Evolutionary conservation across 352 stramenopile species (phyloP).

Genomic region (Globisporangium barbulae): DNA sequence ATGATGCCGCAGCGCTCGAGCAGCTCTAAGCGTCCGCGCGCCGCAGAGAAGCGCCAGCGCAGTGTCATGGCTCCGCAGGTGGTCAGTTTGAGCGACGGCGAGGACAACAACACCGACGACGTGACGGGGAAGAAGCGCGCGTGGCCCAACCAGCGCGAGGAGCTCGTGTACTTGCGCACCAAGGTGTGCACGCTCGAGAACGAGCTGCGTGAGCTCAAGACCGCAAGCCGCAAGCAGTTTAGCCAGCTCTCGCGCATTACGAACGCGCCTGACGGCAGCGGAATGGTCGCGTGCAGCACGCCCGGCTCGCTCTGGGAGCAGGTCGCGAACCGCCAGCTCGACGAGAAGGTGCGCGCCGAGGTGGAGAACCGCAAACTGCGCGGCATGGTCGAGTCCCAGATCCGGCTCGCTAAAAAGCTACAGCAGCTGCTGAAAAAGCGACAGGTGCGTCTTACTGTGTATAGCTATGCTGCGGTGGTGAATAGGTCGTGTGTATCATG

Average conservation of each 20-base stretch:
- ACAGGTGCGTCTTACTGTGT: conserved; percentile 8
- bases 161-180: conserved; percentile 18
- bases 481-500: not conserved
- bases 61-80: not conserved
- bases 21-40: conserved; percentile 4
- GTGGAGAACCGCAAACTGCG: conserved; percentile 20
- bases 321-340: conserved; percentile 20
- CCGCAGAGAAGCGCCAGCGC: not conserved
- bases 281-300: conserved; percentile 12
- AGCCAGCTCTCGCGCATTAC: conserved; percentile 13
- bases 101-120: conserved; percentile 5
- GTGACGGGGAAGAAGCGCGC: conserved; percentile 8
- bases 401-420: conserved; percentile 16
- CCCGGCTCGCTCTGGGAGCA: conserved; percentile 21
- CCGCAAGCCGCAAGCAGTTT: conserved; percentile 15
- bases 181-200: conserved; percentile 20
- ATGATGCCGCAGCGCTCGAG: not conserved
- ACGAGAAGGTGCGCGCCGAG: conserved; percentile 18
- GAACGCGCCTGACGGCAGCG: conserved; percentile 1
- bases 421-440: conserved; percentile 19
- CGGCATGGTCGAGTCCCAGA: conserved; percentile 19
- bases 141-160: conserved; percentile 20
- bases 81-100: not conserved
- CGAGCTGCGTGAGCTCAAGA: conserved; percentile 18
- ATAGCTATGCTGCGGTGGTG: not conserved